A percentile compares a stretch with the other conserved stretches of the same genome.
Evolutionary conservation across 495 filamentous ascomycete species (phyloP).

Genomic region (Neurospora sp.): DNA sequence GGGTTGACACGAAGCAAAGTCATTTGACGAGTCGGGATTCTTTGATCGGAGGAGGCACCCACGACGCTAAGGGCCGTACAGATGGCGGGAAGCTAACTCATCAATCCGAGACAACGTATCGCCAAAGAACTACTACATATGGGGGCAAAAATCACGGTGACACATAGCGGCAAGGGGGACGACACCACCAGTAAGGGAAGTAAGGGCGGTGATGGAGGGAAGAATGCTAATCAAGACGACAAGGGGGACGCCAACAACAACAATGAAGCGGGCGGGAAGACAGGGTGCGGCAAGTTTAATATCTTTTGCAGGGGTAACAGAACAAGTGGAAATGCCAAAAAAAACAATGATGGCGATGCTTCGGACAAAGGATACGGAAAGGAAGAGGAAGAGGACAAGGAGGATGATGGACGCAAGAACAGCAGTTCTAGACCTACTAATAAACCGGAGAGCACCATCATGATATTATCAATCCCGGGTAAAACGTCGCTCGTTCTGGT

Average conservation of each 20-base stretch:
- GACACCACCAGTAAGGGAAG: neutral
- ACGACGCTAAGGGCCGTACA: neutral
- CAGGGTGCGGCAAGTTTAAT: neutral
- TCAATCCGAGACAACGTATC: neutral
- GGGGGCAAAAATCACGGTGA: neutral
- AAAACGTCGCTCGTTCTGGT: neutral
- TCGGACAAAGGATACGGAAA: constrained; percentile 3
- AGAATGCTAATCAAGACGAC: constrained; percentile 2
- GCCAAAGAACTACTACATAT: neutral
- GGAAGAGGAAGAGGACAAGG: constrained; percentile 2
- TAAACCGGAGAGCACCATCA: neutral
- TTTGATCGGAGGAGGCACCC: neutral
- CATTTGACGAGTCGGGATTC: neutral
- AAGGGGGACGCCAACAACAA: neutral
- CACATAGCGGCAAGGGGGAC: neutral
- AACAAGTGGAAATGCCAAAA: constrained; percentile 4
- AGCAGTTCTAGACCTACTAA: neutral
- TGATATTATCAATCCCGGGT: neutral
- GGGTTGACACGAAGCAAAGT: neutral
- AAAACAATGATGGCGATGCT: constrained; percentile 4
- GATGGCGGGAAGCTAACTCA: neutral
- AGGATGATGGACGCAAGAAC: constrained; percentile 3
- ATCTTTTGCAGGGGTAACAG: constrained; percentile 8
- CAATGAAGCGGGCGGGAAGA: constrained; percentile 10
- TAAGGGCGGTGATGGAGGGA: constrained; percentile 1